Evolutionary conservation across 192 early-diverging fungal species (phyloP).

Genomic region (Jimgerdemannia lactiflua): DNA sequence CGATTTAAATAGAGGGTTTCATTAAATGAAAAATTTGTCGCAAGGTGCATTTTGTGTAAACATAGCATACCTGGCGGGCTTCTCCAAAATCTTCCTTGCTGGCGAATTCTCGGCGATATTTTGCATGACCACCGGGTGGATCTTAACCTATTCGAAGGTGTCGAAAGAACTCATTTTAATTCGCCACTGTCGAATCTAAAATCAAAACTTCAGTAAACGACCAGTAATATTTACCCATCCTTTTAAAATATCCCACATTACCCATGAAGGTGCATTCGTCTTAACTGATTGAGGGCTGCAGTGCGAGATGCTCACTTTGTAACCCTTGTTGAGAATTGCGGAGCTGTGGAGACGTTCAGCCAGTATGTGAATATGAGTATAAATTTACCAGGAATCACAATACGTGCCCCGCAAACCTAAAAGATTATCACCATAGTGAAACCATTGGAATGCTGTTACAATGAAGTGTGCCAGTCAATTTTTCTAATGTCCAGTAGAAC

Average conservation of each 20-base stretch:
- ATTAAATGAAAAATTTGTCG: neutral
- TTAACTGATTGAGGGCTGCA: constrained; percentile 79
- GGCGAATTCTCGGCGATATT: constrained; percentile 65
- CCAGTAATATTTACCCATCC: constrained; percentile 42
- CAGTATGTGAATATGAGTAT: neutral
- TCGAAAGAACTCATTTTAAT: no score
- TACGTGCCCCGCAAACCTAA: neutral
- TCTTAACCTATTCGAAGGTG: constrained; percentile 41
- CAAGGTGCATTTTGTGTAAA: neutral
- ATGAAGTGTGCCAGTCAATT: constrained; percentile 69
- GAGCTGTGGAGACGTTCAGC: constrained; percentile 63
- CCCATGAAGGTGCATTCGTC: constrained; percentile 81
- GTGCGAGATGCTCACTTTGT: constrained; percentile 86
- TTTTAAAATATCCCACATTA: constrained; percentile 94
- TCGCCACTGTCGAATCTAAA: no score
- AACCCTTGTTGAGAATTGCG: constrained; percentile 89
- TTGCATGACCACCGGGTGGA: constrained; percentile 64
- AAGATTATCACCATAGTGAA: constrained; percentile 50
- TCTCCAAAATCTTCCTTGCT: constrained; percentile 63
- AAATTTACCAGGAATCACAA: neutral
- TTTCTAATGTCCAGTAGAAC: constrained; percentile 76
- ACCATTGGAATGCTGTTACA: constrained; percentile 69
- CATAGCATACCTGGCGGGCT: constrained; percentile 29
- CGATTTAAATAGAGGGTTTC: neutral
- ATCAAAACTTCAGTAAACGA: no score